Evolutionary conservation across 805 yeast species (phyloP).

Genomic region (Yarrowia alimentaria): DNA sequence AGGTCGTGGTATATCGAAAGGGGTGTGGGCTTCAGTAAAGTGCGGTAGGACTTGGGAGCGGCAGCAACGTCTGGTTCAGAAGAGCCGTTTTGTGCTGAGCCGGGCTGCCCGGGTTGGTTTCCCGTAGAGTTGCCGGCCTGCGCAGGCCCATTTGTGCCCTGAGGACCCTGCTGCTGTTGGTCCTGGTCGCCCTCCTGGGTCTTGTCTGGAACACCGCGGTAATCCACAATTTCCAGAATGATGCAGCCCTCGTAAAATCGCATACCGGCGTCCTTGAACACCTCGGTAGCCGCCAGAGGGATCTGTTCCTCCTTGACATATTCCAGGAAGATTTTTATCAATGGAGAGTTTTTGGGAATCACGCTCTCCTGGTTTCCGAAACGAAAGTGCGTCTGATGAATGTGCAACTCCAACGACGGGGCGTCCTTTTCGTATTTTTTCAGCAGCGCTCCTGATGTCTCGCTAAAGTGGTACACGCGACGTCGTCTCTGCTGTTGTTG

Average conservation of each 20-base stretch:
- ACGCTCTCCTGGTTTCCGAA: constrained; percentile 89
- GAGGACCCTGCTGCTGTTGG: not conserved
- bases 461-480: constrained; percentile 44
- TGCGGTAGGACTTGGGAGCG: constrained; percentile 74
- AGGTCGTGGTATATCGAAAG: constrained; percentile 80
- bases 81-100: no score
- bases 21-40: constrained; percentile 77
- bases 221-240: constrained; percentile 83
- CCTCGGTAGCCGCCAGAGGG: constrained; percentile 86
- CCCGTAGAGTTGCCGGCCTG: no score
- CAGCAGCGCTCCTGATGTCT: constrained; percentile 68
- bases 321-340: constrained; percentile 70
- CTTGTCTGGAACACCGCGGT: constrained; percentile 44
- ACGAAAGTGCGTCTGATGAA: constrained; percentile 85
- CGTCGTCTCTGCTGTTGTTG: constrained; percentile 16
- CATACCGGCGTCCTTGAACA: constrained; percentile 80
- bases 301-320: constrained; percentile 78
- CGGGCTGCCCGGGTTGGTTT: no score
- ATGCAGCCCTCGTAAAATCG: constrained; percentile 87
- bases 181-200: not conserved
- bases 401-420: constrained; percentile 83
- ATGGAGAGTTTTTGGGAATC: constrained; percentile 74
- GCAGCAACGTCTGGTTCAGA: no score
- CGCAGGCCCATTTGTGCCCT: not conserved
- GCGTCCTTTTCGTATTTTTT: constrained; percentile 73